Base-by-base conservation (phyloP, 768 basidiomycete species). In the Phylloporus scabripes region DNA sequence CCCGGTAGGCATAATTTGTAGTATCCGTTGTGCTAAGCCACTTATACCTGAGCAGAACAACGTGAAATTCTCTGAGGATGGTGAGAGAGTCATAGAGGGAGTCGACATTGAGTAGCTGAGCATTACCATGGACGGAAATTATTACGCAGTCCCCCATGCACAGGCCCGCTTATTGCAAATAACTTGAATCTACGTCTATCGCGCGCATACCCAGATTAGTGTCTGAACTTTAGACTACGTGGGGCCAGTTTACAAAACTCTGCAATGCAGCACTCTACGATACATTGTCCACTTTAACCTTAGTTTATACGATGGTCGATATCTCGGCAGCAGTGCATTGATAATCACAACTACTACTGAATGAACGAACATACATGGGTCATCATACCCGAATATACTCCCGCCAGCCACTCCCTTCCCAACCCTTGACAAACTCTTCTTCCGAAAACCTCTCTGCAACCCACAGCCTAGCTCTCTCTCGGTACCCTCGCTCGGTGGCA, bases 51-150 rank as follows among this genome's bases (percentile, higher is more conserved):
- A 5, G 23, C 56, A 90, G 85, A 76, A 83, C 43, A 87, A 87
- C 56, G 79, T 91, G 42, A 85, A 80, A 58, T 83, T 92, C 50
- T 87, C 87, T 0, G 78, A 80, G 50, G 88, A 92, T 56, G 89
- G 89, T 31, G 84, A 87, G 64, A 73, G 57, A 10, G 75, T 90
- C 1, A 54, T 86, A 43, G 84, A 86, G 57, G 85, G 85, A 2
- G 23, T 4, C 2, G 53, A 64, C 6, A 18, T 52, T 5, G 52
- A 58, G 42, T 62, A 62, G 41, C 39, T 24, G 18, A 8, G 23
- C 2, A 17, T 10, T 12, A 17, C 15, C 32, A 7, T 33, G 32
- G 6, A 33, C 12, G 14, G 32, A 5, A 15, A 33, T 15, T 15
- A 6, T 33, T 11, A 29, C 28, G 28, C 28, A 10, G 24, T 7